Evolutionary conservation across 2,329 filamentous ascomycete species (phyloP), one percentile per base, ranked within the genome.

Genomic region (Fusarium piperis): DNA sequence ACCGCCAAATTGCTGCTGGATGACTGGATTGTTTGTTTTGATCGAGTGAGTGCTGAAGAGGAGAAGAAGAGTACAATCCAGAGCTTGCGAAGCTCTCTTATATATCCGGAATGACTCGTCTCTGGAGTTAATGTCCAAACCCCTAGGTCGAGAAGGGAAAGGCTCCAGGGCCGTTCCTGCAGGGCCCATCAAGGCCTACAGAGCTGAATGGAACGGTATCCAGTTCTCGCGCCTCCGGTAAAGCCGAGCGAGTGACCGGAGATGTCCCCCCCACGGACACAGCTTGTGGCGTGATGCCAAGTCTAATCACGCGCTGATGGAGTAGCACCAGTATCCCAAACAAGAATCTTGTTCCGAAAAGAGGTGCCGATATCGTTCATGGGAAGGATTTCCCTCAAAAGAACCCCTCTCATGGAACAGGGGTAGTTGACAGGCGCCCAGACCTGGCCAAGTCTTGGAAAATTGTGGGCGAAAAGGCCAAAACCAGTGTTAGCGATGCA

Each of bases 241-340:
- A 18, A 15, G 33, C 59, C 64, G 32, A 67, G 16, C n/a, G 30
- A 7, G 4, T 6, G 8, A 12, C 35, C 33, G 26, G 30, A 16
- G 33, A 15, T 48, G 15, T 5, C n/a, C 44, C 30, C 26, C 44
- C 44, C 44, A 16, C 44, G 26, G 44, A 30, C 8, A 26, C 13
- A 8, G 32, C 20, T 48, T n/a, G 44, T 71, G 68, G 53, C 64
- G 44, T 71, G 64, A 71, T 71, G 68, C 68, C 68, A 71, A 71
- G 68, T 44, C 12, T n/a, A 56, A 58, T 28, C 44, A 55, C 61
- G 36, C 35, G 35, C 20, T 26, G n/a, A 61, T 58, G 46, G 36
- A 12, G 16, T 35, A 35, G 3, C 26, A 56, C 35, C 30, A 8
- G 28, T 4, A 15, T 39, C 23, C 63, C 12, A 26, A 33, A 33